Conservation (phyloP, 2,329 filamentous ascomycete genomes). For the Colletotrichum neosansevieriae region DNA sequence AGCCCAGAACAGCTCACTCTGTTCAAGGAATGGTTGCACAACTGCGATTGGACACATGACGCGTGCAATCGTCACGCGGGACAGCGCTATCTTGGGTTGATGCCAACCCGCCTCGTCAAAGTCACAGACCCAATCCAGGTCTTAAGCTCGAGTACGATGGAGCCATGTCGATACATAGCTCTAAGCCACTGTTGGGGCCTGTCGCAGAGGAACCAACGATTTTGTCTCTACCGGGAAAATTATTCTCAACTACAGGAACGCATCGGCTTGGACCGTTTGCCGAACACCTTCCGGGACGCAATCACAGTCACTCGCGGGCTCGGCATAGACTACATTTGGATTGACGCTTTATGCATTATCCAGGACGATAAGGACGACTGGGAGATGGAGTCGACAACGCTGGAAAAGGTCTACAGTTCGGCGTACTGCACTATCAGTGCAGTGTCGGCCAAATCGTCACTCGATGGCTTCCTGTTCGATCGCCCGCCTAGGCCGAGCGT, state of each 20-base stretch:
- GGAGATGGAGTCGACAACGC: constrained; percentile 30
- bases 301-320: constrained; percentile 36
- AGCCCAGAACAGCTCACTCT: constrained; percentile 17
- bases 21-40: constrained; percentile 18
- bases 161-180: constrained; percentile 15
- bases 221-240: neutral
- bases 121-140: constrained; percentile 1
- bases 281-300: constrained; percentile 39
- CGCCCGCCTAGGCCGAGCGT: constrained; percentile 4
- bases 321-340: constrained; percentile 42
- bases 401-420: constrained; percentile 34
- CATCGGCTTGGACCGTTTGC: constrained; percentile 24
- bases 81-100: neutral
- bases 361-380: constrained; percentile 42
- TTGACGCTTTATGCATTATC: constrained; percentile 42
- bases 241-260: neutral
- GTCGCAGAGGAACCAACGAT: neutral
- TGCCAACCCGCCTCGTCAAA: constrained; percentile 23
- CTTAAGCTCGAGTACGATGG: neutral
- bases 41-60: constrained; percentile 10
- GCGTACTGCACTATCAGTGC: constrained; percentile 29
- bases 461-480: constrained; percentile 21
- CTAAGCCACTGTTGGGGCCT: constrained; percentile 44
- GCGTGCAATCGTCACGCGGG: neutral
- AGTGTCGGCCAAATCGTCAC: constrained; percentile 14